phyloP scores from a whole-genome alignment of 164 flowering plant species.

The Warburgia ugandensis region DNA sequence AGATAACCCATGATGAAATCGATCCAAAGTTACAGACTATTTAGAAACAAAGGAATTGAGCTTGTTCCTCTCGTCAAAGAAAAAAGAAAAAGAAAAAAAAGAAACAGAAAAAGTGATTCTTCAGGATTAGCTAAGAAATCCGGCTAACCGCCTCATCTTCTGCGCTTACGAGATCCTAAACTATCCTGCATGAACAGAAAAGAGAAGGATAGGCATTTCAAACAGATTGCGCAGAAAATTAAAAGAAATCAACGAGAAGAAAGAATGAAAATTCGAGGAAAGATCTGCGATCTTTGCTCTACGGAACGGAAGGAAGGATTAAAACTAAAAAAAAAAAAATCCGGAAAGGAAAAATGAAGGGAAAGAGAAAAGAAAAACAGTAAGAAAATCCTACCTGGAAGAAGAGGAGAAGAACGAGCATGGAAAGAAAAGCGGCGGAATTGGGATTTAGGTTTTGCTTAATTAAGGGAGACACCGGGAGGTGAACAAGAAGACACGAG shows the following conservation, averaged over 20 bases:
- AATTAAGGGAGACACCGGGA: background rate
- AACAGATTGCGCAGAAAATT: background rate
- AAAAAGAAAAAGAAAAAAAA: background rate
- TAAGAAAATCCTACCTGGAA: no score
- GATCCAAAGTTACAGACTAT: background rate
- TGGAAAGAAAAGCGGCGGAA: background rate
- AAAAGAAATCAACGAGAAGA: background rate
- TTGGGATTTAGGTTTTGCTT: background rate
- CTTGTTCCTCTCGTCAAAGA: background rate
- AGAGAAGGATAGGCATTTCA: background rate
- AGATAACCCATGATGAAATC: constrained; percentile 55
- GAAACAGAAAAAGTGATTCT: background rate
- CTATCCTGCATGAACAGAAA: background rate
- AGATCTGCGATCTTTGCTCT: background rate
- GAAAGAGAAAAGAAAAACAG: no score
- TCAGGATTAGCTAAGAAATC: background rate
- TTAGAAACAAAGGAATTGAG: background rate
- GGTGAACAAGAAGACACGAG: background rate
- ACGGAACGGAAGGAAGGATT: background rate
- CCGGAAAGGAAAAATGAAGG: no score
- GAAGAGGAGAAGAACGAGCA: background rate
- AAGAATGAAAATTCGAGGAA: background rate
- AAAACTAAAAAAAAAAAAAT: no score
- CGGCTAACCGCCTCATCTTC: no score
- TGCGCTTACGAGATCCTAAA: background rate